Conservation (phyloP, 225 moss, liverwort and hornwort genomes). For the Pseudisothecium myosuroides region DNA sequence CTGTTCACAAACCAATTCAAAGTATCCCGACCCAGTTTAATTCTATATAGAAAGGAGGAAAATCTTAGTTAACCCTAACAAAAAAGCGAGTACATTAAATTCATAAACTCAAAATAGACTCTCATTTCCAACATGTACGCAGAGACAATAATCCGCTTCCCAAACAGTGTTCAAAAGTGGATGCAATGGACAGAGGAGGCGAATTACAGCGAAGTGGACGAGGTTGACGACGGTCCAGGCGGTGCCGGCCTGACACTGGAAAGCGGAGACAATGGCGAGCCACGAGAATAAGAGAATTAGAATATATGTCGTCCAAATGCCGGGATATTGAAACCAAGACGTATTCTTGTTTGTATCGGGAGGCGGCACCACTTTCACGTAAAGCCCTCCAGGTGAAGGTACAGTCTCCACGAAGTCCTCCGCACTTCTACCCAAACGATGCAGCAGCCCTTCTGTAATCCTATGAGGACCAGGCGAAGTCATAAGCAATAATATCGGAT, state of each 20-base stretch:
- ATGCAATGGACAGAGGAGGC: not conserved
- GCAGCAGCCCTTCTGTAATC: conserved; percentile 57
- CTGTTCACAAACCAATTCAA: conserved; percentile 23
- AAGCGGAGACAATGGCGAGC: conserved; percentile 85
- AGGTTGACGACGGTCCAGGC: conserved; percentile 96
- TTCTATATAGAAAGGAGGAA: not conserved
- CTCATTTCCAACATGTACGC: not conserved
- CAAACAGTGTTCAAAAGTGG: not conserved
- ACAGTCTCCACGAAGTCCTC: conserved; percentile 44
- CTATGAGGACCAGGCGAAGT: not conserved
- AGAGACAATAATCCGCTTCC: not conserved
- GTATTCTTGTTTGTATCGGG: conserved; percentile 99
- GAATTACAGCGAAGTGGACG: conserved; percentile 71
- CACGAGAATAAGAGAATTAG: conserved; percentile 87
- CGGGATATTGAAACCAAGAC: conserved; percentile 95
- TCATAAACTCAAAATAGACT: not conserved
- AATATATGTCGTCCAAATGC: conserved; percentile 96
- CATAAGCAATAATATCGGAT: not conserved
- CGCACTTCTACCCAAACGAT: conserved; percentile 43
- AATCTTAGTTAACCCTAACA: not conserved
- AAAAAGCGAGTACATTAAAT: not conserved
- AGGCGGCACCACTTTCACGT: conserved; percentile 90
- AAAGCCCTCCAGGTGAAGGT: conserved; percentile 42
- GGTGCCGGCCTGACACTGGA: conserved; percentile 78
- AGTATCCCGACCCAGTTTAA: not conserved